Evolutionary conservation across 805 yeast genomes (phyloP).

Genomic region (Suhomyces tanzawaensis): DNA sequence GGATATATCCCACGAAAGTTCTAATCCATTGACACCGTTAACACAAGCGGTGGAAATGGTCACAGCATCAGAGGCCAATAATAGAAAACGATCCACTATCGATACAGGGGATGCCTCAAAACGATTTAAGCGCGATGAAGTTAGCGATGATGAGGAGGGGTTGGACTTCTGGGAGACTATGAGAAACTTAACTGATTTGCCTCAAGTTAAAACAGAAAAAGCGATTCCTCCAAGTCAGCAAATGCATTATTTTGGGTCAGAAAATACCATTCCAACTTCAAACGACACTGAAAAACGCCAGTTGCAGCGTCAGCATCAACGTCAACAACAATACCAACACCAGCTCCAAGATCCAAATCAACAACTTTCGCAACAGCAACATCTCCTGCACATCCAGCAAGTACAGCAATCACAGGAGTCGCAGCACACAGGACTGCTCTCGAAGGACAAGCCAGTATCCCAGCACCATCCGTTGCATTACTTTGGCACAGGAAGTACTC

Average conservation of each 20-base stretch:
- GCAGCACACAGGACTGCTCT: neutral
- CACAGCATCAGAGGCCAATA: conserved; percentile 28
- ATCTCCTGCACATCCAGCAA: neutral
- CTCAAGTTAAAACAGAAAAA: neutral
- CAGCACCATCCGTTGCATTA: conserved; percentile 53
- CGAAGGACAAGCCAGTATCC: conserved; percentile 41
- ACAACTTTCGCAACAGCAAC: conserved; percentile 11
- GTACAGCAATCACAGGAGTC: conserved; percentile 3
- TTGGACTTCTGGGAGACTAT: conserved; percentile 71
- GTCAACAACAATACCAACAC: neutral
- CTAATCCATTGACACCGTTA: conserved; percentile 32
- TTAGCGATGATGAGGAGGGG: conserved; percentile 55
- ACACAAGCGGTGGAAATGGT: conserved; percentile 42
- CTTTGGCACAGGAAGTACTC: conserved; percentile 3
- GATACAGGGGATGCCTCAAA: conserved; percentile 5
- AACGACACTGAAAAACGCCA: neutral
- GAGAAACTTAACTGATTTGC: conserved; percentile 49
- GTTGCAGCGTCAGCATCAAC: neutral
- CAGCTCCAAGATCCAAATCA: neutral
- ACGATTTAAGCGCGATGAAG: conserved; percentile 7
- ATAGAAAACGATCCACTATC: neutral
- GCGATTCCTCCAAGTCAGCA: conserved; percentile 1
- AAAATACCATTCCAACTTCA: neutral
- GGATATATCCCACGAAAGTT: neutral
- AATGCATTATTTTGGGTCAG: neutral